Evolutionary conservation across 495 filamentous ascomycete species (phyloP), one percentile per base, ranked within the genome.

Genomic region (Hapsidospora chrysogenum): DNA sequence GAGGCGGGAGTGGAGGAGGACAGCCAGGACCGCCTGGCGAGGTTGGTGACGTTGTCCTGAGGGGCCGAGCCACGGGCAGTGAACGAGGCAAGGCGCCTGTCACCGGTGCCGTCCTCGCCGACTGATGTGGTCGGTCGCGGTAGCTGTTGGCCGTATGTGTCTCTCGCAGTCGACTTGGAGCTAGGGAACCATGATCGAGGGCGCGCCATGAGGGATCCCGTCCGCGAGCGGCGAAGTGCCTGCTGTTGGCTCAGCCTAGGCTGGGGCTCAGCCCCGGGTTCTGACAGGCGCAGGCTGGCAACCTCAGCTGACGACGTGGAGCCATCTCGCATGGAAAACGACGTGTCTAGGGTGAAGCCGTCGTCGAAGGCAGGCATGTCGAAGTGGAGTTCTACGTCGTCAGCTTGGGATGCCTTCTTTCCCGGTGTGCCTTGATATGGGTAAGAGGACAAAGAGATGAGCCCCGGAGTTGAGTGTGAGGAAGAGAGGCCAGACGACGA

Each of bases 1-100:
- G 71, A 76, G 3, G 74, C 71, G 4, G 76, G 74, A 30, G 70
- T 60, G 21, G 74, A 75, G 8, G 66, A 57, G 7, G 69, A 56
- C 10, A 69, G 68, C 77, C 78, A 83, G 29, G 78, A 74, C 47
- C 70, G 70, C 41, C 68, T 69, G 9, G 77, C 72, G 42, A 82
- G 65, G 39, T 60, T 73, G 39, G 72, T 68, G 46, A 83, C 64
- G 18, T 76, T 70, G 28, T 73, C 74, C 4, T 50, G 37, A 49
- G 51, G 13, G 54, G 42, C 17, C 47, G 41, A n/a, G n/a, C n/a
- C n/a, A n/a, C n/a, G n/a, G n/a, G n/a, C n/a, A n/a, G n/a, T n/a
- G n/a, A n/a, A n/a, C n/a, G n/a, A n/a, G n/a, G n/a, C n/a, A n/a
- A n/a, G n/a, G n/a, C n/a, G n/a, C n/a, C n/a, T n/a, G n/a, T n/a